Evolutionary conservation across 108 stramenopile species (phyloP).

Genomic region (Cyclostephanos invisitatus): DNA sequence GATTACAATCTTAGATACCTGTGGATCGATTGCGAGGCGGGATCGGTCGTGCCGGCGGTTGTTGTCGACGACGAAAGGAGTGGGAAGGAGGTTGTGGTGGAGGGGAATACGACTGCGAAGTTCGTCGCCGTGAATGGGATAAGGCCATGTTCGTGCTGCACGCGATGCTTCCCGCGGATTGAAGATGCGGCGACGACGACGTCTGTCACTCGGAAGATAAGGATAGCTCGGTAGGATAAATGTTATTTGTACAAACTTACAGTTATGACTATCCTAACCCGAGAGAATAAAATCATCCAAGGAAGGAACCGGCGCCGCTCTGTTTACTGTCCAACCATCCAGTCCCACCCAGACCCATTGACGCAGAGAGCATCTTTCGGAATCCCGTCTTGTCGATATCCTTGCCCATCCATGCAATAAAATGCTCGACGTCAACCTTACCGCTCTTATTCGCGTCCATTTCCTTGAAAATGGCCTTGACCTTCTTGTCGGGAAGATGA

Average conservation of each 20-base stretch:
- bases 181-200: neutral
- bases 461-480: slow-evolving; percentile 39
- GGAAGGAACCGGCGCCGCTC: slow-evolving; percentile 30
- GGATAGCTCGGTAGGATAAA: neutral
- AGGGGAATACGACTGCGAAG: neutral
- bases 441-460: slow-evolving; percentile 48
- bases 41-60: slow-evolving; percentile 4
- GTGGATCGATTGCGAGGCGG: slow-evolving; percentile 45
- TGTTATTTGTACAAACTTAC: too few species aligned
- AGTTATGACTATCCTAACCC: neutral
- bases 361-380: slow-evolving; percentile 11
- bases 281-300: slow-evolving; percentile 17
- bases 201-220: neutral
- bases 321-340: slow-evolving; percentile 21
- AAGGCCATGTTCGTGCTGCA: slow-evolving; percentile 45
- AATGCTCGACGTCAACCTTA: slow-evolving; percentile 41
- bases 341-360: slow-evolving; percentile 20
- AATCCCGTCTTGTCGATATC: slow-evolving; percentile 22
- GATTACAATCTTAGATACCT: slow-evolving; percentile 30
- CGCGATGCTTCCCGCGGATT: slow-evolving; percentile 34
- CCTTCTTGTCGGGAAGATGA: slow-evolving; percentile 35
- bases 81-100: slow-evolving; percentile 1
- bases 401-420: slow-evolving; percentile 31
- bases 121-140: slow-evolving; percentile 1
- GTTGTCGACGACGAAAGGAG: neutral